These are phyloP conservation scores for Gnaphalium uliginosum DNA, from an alignment of 129 eudicot species.

Conservation along the genomic window DNA sequence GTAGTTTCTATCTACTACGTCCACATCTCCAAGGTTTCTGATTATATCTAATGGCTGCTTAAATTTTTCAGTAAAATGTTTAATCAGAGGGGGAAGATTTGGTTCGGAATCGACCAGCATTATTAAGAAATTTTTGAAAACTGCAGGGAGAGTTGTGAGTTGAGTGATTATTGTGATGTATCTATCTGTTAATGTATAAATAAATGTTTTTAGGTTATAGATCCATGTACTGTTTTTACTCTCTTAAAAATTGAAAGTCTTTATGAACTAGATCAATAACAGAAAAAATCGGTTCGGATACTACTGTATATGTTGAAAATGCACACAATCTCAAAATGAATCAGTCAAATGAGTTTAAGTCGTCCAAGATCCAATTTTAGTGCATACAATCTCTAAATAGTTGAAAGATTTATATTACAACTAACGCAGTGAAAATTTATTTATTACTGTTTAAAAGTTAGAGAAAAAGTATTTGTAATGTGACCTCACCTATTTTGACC, in stretches of 20 bases:
- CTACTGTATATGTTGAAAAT: no score
- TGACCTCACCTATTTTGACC: neutral
- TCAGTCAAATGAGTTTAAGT: neutral
- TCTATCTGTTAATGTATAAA: neutral
- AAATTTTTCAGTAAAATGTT: neutral
- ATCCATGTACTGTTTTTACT: no score
- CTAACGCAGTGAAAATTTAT: neutral
- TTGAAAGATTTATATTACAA: no score
- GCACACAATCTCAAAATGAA: no score
- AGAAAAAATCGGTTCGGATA: neutral
- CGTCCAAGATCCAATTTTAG: neutral
- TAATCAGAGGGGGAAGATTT: neutral
- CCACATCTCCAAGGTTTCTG: neutral
- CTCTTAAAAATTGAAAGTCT: neutral
- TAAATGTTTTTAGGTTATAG: no score
- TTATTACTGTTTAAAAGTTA: no score
- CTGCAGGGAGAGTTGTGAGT: neutral
- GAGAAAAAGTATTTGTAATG: neutral
- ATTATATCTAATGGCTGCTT: neutral
- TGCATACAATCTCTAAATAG: neutral
- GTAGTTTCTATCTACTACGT: neutral
- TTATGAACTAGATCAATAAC: neutral
- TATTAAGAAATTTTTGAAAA: neutral
- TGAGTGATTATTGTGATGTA: neutral
- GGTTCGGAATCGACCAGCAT: neutral